These are phyloP conservation scores for Aspergillus sp. DNA, from an alignment of 2,329 filamentous ascomycete genomes.

Conservation along the genomic window DNA sequence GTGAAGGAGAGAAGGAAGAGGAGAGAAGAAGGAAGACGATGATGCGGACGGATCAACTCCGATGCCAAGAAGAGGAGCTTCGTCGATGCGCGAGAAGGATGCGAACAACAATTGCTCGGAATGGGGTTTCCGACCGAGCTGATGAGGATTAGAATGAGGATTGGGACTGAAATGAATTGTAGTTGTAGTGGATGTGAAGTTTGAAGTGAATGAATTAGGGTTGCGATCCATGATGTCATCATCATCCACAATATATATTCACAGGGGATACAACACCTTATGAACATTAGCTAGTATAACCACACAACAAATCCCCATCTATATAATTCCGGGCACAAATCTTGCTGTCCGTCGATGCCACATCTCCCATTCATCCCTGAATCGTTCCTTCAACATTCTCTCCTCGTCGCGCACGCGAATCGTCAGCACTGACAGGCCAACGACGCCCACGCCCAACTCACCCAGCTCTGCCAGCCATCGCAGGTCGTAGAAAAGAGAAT, in stretches of 20 bases:
- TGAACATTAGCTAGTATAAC: not conserved
- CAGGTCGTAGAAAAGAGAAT: not conserved
- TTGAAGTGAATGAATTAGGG: not conserved
- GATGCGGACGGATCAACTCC: slow-evolving; percentile 11
- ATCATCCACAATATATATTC: not conserved
- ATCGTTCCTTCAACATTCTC: slow-evolving; percentile 46
- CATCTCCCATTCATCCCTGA: slow-evolving; percentile 49
- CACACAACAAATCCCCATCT: not conserved
- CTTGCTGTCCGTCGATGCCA: slow-evolving; percentile 50
- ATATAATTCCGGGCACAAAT: slow-evolving; percentile 46
- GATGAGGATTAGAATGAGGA: no score
- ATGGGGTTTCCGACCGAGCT: not conserved
- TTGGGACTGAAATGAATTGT: no score
- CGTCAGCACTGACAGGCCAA: slow-evolving; percentile 17
- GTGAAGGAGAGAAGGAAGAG: slow-evolving; percentile 1
- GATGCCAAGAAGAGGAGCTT: not conserved
- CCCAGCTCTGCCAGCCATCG: not conserved
- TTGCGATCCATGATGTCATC: not conserved
- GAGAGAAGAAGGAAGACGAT: not conserved
- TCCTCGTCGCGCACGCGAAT: slow-evolving; percentile 51
- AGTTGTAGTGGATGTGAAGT: no score
- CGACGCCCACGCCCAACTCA: slow-evolving; percentile 1
- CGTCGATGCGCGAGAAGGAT: not conserved
- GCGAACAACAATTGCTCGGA: not conserved
- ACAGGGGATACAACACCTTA: not conserved